Base-by-base conservation (phyloP, 164 flowering plant species). In the Akebia trifoliata region DNA sequence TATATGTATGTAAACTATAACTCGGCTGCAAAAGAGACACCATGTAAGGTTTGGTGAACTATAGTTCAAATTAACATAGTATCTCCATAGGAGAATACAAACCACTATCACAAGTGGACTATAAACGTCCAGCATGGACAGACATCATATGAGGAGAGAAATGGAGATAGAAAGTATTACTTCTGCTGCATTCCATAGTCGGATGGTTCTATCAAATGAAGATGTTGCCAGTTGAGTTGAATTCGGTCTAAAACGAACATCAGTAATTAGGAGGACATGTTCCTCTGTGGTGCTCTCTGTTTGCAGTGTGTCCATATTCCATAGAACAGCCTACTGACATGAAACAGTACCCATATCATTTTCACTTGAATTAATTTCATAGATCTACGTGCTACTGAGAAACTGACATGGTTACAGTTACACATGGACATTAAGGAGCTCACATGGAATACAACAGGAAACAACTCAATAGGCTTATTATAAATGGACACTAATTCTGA, bases 161-260 rank as follows among this genome's bases (percentile, higher is more conserved):
- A 40, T 21, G 15, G 42, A 50, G 12, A 17, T 6, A 36, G 55
- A 57, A 50, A 61, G n/a, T 26, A 42, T 78, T 81, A 91, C 96
- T 56, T 86, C 79, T 47, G 86, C 74, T 34, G 96, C 97, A 84
- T 91, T 85, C 97, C 97, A 91, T 31, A 91, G 64, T 57, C 94
- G 74, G 59, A 92, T 83, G 47, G 93, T 80, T 64, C 75, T 72
- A 69, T 92, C 98, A 66, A 76, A 77, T 25, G 98, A 92, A 65
- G 97, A 84, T 31, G 98, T 92, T 10, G 85, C 90, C 38, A 92
- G 66, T 67, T 91, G 96, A 60, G 92, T 73, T 62, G 97, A 74
- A 69, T 84, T 85, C 36, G 97, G 97, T 62, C 90, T 84, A 57
- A 91, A 91, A 18, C 97, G 90, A 50, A 91, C 68, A 76, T 91